Evolutionary conservation across 2,329 filamentous ascomycete genomes (phyloP).

Genomic region (Penicillium vulpinum): DNA sequence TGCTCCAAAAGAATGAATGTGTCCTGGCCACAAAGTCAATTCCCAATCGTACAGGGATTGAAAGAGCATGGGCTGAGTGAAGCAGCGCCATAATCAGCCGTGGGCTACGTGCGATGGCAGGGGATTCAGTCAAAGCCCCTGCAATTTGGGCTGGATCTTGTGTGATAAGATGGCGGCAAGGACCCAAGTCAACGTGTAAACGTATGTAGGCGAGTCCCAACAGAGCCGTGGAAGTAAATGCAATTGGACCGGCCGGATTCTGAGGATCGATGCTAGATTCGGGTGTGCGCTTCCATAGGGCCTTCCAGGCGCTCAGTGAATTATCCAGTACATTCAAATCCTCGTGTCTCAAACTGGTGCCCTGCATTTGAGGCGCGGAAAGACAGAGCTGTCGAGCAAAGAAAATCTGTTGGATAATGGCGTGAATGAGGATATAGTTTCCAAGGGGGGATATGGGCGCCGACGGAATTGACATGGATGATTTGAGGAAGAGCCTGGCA

Average conservation of each 20-base stretch:
- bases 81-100: conserved; percentile 52
- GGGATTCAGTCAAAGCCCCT: conserved; percentile 45
- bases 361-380: conserved; percentile 45
- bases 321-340: conserved; percentile 48
- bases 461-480: conserved; percentile 35
- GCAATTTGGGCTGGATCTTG: conserved; percentile 51
- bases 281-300: conserved; percentile 53
- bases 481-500: conserved; percentile 45
- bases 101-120: conserved; percentile 45
- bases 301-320: conserved; percentile 54
- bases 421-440: conserved; percentile 57
- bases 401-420: conserved; percentile 57
- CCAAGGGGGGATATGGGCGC: conserved; percentile 51
- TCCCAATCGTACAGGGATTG: conserved; percentile 55
- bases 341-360: conserved; percentile 46
- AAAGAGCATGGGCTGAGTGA: conserved; percentile 56
- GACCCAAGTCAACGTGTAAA: conserved; percentile 50
- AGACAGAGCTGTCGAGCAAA: conserved; percentile 52
- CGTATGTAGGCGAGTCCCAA: conserved; percentile 51
- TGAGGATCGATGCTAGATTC: conserved; percentile 57
- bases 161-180: conserved; percentile 49
- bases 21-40: conserved; percentile 55
- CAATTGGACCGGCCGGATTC: conserved; percentile 54
- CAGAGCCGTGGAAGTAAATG: conserved; percentile 53
- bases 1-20: conserved; percentile 57